phyloP scores from a whole-genome alignment of 1,284 basidiomycete genomes.

The Exsudoporus floridanus region DNA sequence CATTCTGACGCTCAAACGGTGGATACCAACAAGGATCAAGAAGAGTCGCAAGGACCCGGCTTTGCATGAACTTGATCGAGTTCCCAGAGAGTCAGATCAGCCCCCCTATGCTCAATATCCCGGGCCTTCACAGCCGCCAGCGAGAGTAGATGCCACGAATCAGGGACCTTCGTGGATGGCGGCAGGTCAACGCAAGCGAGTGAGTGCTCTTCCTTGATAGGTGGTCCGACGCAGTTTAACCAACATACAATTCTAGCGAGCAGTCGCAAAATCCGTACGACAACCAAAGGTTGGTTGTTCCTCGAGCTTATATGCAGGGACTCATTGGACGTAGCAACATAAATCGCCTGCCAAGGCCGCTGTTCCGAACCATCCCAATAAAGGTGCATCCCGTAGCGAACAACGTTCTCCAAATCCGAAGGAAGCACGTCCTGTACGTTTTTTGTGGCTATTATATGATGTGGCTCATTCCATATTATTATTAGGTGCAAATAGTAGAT shows the following conservation, averaged over 20 bases:
- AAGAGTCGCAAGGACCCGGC: neutral
- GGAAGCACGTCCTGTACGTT: neutral
- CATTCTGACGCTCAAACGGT: neutral
- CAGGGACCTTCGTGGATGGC: neutral
- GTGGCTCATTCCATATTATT: neutral
- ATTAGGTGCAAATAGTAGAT: neutral
- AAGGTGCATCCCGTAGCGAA: neutral
- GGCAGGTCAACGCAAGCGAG: neutral
- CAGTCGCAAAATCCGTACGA: neutral
- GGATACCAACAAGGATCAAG: neutral
- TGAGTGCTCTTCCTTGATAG: neutral
- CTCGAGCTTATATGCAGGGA: neutral
- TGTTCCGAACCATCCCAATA: neutral
- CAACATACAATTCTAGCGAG: neutral
- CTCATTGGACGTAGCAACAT: neutral
- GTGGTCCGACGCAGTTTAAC: too few species aligned
- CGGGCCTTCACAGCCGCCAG: neutral
- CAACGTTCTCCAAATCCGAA: neutral
- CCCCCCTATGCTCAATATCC: too few species aligned
- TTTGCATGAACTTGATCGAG: too few species aligned
- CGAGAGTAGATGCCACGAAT: neutral
- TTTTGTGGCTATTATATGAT: neutral
- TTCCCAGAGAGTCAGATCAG: too few species aligned
- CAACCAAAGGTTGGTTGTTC: neutral
- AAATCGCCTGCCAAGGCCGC: neutral